Percentiles rank a stretch among this genome's conserved stretches.
phyloP scores from a whole-genome alignment of 176 grass and related monocot genomes.

The Metroxylon sagu region DNA sequence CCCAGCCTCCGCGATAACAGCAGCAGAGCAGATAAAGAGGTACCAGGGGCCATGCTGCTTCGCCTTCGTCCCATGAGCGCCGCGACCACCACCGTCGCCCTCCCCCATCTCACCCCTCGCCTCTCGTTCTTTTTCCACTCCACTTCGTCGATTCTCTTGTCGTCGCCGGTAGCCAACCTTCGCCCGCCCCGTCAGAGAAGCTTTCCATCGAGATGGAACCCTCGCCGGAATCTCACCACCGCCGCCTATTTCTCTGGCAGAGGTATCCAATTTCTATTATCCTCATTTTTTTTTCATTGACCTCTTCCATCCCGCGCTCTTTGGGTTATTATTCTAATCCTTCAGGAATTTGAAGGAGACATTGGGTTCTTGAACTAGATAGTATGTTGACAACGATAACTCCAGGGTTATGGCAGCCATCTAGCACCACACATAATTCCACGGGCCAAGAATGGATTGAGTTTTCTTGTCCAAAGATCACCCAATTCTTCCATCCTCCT shows the following conservation, averaged over 20 bases:
- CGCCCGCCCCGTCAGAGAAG: too few species aligned
- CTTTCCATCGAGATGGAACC: not conserved
- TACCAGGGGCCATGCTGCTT: conserved; percentile 34
- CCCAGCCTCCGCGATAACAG: too few species aligned
- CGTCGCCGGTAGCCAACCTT: conserved; percentile 1
- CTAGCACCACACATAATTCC: too few species aligned
- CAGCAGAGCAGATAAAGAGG: not conserved
- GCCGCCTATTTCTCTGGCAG: conserved; percentile 5
- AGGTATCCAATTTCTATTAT: conserved; percentile 8
- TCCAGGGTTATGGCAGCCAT: too few species aligned
- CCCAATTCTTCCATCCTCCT: too few species aligned
- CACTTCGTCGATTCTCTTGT: not conserved
- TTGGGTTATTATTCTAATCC: too few species aligned
- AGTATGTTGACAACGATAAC: too few species aligned
- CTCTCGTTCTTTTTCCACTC: conserved; percentile 2
- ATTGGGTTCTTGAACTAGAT: too few species aligned
- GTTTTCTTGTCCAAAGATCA: too few species aligned
- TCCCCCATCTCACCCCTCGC: conserved; percentile 19
- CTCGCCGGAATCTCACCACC: conserved; percentile 10
- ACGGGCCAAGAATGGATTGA: too few species aligned
- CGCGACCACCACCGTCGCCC: conserved; percentile 18
- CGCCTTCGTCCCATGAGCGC: conserved; percentile 36
- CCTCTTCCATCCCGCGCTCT: too few species aligned
- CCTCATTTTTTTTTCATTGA: not conserved
- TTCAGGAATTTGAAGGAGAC: too few species aligned